A percentile compares a stretch with the other conserved stretches of the same genome.
Evolutionary conservation across 352 stramenopile genomes (phyloP).

Genomic region (Pythium plurisporium): DNA sequence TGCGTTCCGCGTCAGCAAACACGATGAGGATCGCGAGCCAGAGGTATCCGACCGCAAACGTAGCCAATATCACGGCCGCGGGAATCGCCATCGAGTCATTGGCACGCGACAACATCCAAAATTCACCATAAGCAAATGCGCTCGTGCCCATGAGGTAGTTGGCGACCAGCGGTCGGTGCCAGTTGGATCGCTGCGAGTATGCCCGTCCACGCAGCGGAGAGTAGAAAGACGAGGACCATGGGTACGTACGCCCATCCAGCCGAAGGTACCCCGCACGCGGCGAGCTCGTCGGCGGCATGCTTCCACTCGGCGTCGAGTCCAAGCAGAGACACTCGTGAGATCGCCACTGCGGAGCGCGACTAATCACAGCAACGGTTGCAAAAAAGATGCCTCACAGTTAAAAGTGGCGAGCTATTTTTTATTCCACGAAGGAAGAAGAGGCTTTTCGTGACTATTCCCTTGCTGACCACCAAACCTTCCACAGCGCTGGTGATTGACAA

Average conservation of each 20-base stretch:
- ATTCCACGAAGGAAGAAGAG: not conserved
- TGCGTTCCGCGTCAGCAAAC: too few relatives aligned
- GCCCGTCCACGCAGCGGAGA: slow-evolving; percentile 34
- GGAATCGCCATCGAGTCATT: slow-evolving; percentile 18
- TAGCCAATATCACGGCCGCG: slow-evolving; percentile 20
- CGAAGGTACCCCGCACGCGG: too few relatives aligned
- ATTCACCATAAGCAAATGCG: slow-evolving; percentile 39
- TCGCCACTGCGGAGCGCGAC: too few relatives aligned
- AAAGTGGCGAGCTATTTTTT: too few relatives aligned
- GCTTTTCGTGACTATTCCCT: too few relatives aligned
- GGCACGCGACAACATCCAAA: slow-evolving; percentile 36
- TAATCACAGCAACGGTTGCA: too few relatives aligned
- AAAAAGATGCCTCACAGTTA: too few relatives aligned
- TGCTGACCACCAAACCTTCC: too few relatives aligned
- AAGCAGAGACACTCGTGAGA: too few relatives aligned
- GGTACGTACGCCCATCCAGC: slow-evolving; percentile 27
- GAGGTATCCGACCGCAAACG: slow-evolving; percentile 33
- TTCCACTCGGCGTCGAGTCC: too few relatives aligned
- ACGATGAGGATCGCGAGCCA: slow-evolving; percentile 27
- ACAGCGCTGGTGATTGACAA: too few relatives aligned
- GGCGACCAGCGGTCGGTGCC: slow-evolving; percentile 27
- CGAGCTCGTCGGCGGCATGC: too few relatives aligned
- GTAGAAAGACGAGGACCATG: slow-evolving; percentile 39
- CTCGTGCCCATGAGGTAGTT: slow-evolving; percentile 39
- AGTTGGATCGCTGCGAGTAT: slow-evolving; percentile 37